These are phyloP conservation scores for Plenodomus biglobosus DNA, from an alignment of 2,329 filamentous ascomycete species.

Conservation along the genomic window DNA sequence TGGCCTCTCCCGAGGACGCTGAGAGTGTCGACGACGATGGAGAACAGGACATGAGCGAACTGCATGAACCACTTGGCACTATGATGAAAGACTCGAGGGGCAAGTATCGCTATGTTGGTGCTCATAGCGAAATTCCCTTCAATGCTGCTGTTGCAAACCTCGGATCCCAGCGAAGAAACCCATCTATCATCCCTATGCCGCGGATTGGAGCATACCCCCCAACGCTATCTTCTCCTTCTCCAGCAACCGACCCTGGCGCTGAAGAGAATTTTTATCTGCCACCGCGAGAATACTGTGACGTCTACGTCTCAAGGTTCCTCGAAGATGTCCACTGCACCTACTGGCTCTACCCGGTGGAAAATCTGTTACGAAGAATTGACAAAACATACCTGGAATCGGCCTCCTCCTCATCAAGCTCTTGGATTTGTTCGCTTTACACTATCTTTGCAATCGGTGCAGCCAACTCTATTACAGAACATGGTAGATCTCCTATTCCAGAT, in stretches of 20 bases:
- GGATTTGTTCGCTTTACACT: conserved; percentile 42
- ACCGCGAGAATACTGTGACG: conserved; percentile 30
- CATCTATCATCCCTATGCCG: conserved; percentile 35
- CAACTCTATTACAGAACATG: conserved; percentile 21
- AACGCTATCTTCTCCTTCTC: conserved; percentile 19
- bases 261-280: conserved; percentile 35
- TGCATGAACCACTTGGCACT: conserved; percentile 42
- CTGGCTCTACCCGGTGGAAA: conserved; percentile 42
- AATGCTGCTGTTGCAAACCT: conserved; percentile 41
- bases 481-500: conserved; percentile 24
- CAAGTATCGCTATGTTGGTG: conserved; percentile 40
- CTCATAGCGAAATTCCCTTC: conserved; percentile 44
- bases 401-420: conserved; percentile 29
- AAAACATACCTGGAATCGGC: conserved; percentile 33
- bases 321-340: conserved; percentile 42
- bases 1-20: conserved; percentile 27
- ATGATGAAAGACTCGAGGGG: conserved; percentile 44
- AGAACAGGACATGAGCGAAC: conserved; percentile 34
- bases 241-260: conserved; percentile 17
- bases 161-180: conserved; percentile 21
- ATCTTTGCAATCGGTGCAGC: conserved; percentile 41
- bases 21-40: conserved; percentile 30
- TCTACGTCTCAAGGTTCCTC: conserved; percentile 39
- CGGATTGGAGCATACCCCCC: conserved; percentile 39
- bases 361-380: conserved; percentile 35